A percentile compares a stretch with the other conserved stretches of the same genome.
Evolutionary conservation across 2,329 filamentous ascomycete species (phyloP).

Genomic region (Penicillium sp.): DNA sequence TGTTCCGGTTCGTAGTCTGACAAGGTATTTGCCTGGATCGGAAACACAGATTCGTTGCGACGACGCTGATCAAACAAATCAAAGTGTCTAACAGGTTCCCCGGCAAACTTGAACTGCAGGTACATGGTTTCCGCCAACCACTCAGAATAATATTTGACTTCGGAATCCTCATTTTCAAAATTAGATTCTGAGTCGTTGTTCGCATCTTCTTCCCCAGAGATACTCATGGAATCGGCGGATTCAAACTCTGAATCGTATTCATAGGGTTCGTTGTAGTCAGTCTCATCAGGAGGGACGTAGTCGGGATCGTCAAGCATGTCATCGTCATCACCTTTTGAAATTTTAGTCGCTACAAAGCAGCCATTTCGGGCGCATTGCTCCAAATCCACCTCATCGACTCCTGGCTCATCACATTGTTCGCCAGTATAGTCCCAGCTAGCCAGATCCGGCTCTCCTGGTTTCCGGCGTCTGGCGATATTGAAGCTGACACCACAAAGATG

Average conservation of each 20-base stretch:
- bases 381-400: not conserved
- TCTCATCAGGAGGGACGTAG: not conserved
- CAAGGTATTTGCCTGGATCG: not conserved
- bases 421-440: conserved; percentile 14
- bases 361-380: not conserved
- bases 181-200: not conserved
- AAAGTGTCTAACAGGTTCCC: not conserved
- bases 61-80: not conserved
- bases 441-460: conserved; percentile 16
- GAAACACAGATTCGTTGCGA: not conserved
- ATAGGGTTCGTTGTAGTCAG: not conserved
- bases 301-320: not conserved
- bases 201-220: not conserved
- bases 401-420: conserved; percentile 1
- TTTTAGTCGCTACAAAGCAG: not conserved
- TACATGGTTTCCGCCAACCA: not conserved
- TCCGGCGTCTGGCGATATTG: conserved; percentile 18
- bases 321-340: not conserved
- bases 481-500: conserved; percentile 28
- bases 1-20: not conserved
- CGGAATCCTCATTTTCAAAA: not conserved
- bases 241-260: not conserved
- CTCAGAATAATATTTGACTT: not conserved
- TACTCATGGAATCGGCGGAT: not conserved
- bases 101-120: not conserved